phyloP scores from a whole-genome alignment of 2,329 filamentous ascomycete genomes.

The Fusarium subtropicale region DNA sequence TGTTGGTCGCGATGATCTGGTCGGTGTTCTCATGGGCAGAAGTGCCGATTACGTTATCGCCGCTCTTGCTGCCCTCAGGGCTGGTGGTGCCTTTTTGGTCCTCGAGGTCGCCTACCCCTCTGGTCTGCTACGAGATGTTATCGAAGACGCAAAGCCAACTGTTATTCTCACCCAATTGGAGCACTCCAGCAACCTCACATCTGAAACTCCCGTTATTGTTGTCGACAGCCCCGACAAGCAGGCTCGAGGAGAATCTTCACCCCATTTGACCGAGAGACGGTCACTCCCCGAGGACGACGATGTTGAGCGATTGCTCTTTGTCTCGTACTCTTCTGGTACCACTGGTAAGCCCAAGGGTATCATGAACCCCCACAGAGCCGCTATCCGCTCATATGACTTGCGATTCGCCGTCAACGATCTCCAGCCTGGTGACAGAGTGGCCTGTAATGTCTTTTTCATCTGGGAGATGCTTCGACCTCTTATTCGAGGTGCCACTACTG shows the following conservation, averaged over 20 bases:
- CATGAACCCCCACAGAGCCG: constrained; percentile 79
- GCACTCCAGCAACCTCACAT: constrained; percentile 74
- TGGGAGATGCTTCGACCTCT: constrained; percentile 86
- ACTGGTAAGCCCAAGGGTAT: constrained; percentile 86
- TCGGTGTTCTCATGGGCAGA: constrained; percentile 79
- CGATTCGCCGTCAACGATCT: constrained; percentile 78
- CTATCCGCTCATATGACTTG: constrained; percentile 79
- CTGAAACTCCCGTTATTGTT: constrained; percentile 70
- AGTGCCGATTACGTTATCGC: constrained; percentile 84
- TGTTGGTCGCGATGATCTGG: constrained; percentile 77
- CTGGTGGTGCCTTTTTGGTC: constrained; percentile 83
- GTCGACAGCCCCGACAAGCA: constrained; percentile 63
- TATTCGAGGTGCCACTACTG: constrained; percentile 79
- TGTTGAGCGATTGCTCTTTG: constrained; percentile 79
- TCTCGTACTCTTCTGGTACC: constrained; percentile 84
- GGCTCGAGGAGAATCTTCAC: constrained; percentile 43
- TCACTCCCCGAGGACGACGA: constrained; percentile 73
- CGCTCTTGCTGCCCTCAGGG: constrained; percentile 80
- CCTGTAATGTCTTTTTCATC: constrained; percentile 90
- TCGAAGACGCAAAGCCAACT: constrained; percentile 78
- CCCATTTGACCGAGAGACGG: constrained; percentile 56
- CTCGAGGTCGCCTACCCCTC: constrained; percentile 83
- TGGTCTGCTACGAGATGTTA: constrained; percentile 77
- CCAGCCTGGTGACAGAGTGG: constrained; percentile 78
- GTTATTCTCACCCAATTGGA: constrained; percentile 76